Conservation (phyloP, 306 rosid genomes). For the Vigna mungo region DNA sequence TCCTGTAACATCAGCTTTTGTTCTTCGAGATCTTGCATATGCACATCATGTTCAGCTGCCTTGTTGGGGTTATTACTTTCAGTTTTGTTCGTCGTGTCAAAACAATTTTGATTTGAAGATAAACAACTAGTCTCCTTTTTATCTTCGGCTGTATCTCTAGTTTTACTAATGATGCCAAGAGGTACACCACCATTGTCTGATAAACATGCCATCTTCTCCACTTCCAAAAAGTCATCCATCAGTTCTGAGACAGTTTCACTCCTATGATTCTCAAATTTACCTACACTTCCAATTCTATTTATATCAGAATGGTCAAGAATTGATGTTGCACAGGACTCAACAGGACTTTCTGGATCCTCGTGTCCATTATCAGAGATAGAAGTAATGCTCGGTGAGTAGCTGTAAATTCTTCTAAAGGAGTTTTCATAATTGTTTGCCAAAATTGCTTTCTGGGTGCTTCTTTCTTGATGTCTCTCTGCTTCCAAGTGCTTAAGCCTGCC, state of each 20-base stretch:
- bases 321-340: conserved; percentile 65
- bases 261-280: conserved; percentile 58
- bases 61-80: conserved; percentile 30
- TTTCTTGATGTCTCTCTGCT: conserved; percentile 71
- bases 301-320: conserved; percentile 58
- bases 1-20: conserved; percentile 57
- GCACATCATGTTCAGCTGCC: conserved; percentile 56
- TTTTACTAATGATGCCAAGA: conserved; percentile 22
- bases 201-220: conserved; percentile 88
- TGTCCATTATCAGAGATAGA: conserved; percentile 79
- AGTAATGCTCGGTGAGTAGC: conserved; percentile 71
- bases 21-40: conserved; percentile 61
- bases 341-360: conserved; percentile 72
- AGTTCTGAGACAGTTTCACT: conserved; percentile 65
- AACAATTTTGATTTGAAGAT: conserved; percentile 19
- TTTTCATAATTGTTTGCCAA: conserved; percentile 53
- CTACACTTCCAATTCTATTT: conserved; percentile 55
- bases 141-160: conserved; percentile 7
- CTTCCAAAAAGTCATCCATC: conserved; percentile 95
- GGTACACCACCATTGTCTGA: conserved; percentile 60
- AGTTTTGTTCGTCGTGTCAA: background rate
- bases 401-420: conserved; percentile 60
- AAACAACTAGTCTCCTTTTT: conserved; percentile 19
- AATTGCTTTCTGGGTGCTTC: conserved; percentile 64
- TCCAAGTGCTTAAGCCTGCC: conserved; percentile 75